Base-by-base conservation (phyloP, 495 filamentous ascomycete species). In the Physcia stellaris region DNA sequence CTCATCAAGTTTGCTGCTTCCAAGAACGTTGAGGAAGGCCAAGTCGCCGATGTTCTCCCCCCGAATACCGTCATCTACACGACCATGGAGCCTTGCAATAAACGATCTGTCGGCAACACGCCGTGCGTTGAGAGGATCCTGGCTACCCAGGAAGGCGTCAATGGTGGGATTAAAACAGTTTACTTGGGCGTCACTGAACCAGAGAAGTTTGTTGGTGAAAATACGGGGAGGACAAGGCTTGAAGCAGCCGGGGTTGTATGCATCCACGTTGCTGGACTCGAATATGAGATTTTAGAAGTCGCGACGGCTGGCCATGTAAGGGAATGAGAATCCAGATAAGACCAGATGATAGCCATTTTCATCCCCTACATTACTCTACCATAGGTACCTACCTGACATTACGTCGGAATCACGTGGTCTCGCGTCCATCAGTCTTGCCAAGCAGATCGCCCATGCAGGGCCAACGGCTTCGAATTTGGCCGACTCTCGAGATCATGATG, bases 111-210 rank as follows among this genome's bases (percentile, higher is more conserved):
- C 30, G 87, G 86, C 2, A 90, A 95, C 54, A 46, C 68, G 24
- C 75, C 85, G 0, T 98, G 90, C 50, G 80, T 83, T 9, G 74
- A 93, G 45, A 67, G 87, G 39, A 87, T 96, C 37, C 55, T 86
- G 37, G 57, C 62, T 28, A 73, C 80, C 15, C 50, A 49, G 6
- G 22, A 24, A 10, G 37, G 42, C 24, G 50, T 44, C 4, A 54
- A 49, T 4, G 68, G 39, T 10, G 70, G 67, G 0, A 79, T 98
- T 37, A 63, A 71, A 42, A 84, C 73, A 26, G 85, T 98, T 6
- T 92, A 83, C 50, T 75, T 93, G 36, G 90, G 90, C 0, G 80
- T 92, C 0, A 68, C 78, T 53, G 90, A 98, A 63, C 90, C 90
- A 0, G 77, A 76, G 41, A 92, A 69, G 20, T 98, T 98, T 59